Base-by-base conservation (phyloP, 1,284 basidiomycete genomes). In the Trametes versicolor region DNA sequence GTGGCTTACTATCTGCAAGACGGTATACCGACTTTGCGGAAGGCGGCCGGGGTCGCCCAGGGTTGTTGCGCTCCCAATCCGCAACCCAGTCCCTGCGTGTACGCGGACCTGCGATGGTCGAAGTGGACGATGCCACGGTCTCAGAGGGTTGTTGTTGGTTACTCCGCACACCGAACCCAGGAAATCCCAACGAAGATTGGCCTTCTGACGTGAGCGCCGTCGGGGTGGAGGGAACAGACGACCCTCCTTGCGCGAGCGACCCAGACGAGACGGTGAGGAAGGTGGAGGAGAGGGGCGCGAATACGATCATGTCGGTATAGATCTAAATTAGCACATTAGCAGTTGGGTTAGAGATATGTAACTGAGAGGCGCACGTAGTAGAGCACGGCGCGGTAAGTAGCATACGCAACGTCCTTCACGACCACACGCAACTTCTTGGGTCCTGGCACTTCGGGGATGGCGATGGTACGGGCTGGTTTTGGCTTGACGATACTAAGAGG, bases 11-110 rank as follows among this genome's bases (percentile, higher is more conserved):
- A 72, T 95, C 94, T 2, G 94, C 93, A n/a, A 96, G 82, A 47
- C 92, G 83, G 75, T 95, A 96, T n/a, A 91, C 88, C 2, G 94
- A 91, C 78, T 96, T 96, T 12, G 95, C 93, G 25, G 91, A 94
- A 71, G 93, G 94, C 0, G 94, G 94, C n/a, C 84, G 80, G 0
- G 92, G 92, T 45, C 86, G 82, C 17, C 84, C 85, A 2, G 85
- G 85, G 72, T 91, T 85, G 60, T 77, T 78, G 60, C 77, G 77
- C 71, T 83, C 81, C 90, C 91, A 93, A 54, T 85, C 83, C 64
- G 77, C 80, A 41, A 92, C 85, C 91, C 91, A 93, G 59, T 89
- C 85, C 65, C 78, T 80, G 62, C 90, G 78, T 21, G 86, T 82
- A 1, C 76, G 75, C 4, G 82, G 77, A 9, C 80, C 79, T 15